phyloP scores from a whole-genome alignment of 2,329 filamentous ascomycete species.

The Fusarium robinianum region DNA sequence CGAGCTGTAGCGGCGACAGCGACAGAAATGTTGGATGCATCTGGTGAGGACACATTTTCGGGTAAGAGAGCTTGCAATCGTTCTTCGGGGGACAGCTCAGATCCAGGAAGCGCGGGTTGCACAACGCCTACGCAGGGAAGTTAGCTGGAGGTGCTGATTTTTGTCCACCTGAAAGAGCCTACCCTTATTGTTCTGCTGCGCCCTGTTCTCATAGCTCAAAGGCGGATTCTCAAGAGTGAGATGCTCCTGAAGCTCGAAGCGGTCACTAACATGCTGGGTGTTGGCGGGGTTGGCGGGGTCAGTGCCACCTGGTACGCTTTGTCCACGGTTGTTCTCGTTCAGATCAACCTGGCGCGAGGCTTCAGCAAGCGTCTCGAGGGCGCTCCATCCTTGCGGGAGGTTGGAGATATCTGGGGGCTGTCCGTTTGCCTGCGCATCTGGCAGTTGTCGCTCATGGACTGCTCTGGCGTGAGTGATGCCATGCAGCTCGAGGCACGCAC shows the following conservation, averaged over 20 bases:
- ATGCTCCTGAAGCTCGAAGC: conserved; percentile 62
- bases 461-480: conserved; percentile 62
- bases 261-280: conserved; percentile 38
- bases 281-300: conserved; percentile 35
- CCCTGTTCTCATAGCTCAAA: conserved; percentile 50
- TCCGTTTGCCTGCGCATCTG: conserved; percentile 37
- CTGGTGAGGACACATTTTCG: conserved; percentile 43
- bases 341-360: conserved; percentile 80
- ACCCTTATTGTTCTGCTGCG: conserved; percentile 37
- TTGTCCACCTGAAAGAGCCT: not conserved
- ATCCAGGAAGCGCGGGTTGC: conserved; percentile 34
- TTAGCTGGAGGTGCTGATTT: conserved; percentile 9
- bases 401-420: conserved; percentile 38
- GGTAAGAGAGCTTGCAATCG: conserved; percentile 54
- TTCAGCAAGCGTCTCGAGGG: conserved; percentile 84
- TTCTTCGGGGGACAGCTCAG: conserved; percentile 53
- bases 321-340: conserved; percentile 61
- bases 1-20: conserved; percentile 61
- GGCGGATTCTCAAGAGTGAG: conserved; percentile 62
- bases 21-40: conserved; percentile 57
- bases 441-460: conserved; percentile 39
- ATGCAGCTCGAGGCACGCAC: conserved; percentile 73
- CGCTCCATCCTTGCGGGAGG: conserved; percentile 70
- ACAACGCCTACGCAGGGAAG: conserved; percentile 18
- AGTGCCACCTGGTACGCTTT: conserved; percentile 44